Evolutionary conservation across 1,284 basidiomycete genomes (phyloP).

Genomic region (Ceratobasidium sp.): DNA sequence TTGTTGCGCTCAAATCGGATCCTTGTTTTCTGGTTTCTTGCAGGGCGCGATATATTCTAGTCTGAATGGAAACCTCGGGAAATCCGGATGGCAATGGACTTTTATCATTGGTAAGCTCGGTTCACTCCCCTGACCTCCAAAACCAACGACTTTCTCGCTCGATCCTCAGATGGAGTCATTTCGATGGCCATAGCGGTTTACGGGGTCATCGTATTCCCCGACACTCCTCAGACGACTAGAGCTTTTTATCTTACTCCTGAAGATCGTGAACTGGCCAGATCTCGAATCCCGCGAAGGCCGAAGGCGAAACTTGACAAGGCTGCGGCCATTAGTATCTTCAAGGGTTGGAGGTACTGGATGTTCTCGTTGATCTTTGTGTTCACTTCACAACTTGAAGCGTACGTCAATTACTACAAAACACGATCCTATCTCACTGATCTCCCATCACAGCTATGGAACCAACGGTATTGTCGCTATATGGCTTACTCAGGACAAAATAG

Average conservation of each 20-base stretch:
- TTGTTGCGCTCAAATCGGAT: slow-evolving; percentile 39
- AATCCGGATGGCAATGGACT: slow-evolving; percentile 42
- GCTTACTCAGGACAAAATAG: slow-evolving; percentile 29
- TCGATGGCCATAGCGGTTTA: slow-evolving; percentile 79
- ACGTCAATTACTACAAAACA: not conserved
- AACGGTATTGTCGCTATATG: slow-evolving; percentile 41
- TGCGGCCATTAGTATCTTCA: slow-evolving; percentile 18
- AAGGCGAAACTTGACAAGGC: slow-evolving; percentile 17
- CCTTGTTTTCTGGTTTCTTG: slow-evolving; percentile 38
- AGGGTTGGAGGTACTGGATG: slow-evolving; percentile 43
- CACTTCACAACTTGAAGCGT: slow-evolving; percentile 40
- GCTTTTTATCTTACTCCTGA: slow-evolving; percentile 73
- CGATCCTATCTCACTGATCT: no score
- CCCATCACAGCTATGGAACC: slow-evolving; percentile 16
- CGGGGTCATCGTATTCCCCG: slow-evolving; percentile 79
- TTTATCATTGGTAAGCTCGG: slow-evolving; percentile 33
- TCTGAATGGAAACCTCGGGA: slow-evolving; percentile 34
- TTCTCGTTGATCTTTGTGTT: slow-evolving; percentile 38
- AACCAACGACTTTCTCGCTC: no score
- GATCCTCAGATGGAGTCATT: slow-evolving; percentile 70
- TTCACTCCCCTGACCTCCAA: no score
- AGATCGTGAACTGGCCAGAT: slow-evolving; percentile 26
- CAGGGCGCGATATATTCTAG: slow-evolving; percentile 39
- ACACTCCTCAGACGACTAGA: slow-evolving; percentile 73
- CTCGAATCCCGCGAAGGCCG: slow-evolving; percentile 8